Conservation (phyloP, 164 flowering plant genomes). For the Umbilicus rupestris region DNA sequence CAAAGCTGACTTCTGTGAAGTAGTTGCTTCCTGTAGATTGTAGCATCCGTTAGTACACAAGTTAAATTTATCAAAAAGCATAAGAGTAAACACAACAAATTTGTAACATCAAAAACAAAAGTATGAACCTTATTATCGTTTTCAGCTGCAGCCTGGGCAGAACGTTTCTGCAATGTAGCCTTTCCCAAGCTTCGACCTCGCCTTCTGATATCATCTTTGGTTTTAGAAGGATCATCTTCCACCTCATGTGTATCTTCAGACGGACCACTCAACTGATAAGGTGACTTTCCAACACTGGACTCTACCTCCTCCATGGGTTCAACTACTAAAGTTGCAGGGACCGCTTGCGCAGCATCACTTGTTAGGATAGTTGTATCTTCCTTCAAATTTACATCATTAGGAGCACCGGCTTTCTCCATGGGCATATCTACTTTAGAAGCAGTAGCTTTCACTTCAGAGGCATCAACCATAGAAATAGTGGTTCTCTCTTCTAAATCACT, state of each 20-base stretch:
- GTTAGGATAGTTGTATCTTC: background rate
- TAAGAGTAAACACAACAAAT: background rate
- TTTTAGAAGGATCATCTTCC: background rate
- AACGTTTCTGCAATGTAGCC: background rate
- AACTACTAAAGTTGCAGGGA: background rate
- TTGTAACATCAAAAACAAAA: background rate
- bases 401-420: conserved; percentile 22
- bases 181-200: background rate
- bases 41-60: background rate
- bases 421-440: conserved; percentile 17
- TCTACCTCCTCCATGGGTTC: background rate
- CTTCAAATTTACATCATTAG: conserved; percentile 27
- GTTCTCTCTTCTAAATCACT: conserved; percentile 28
- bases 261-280: background rate
- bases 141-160: background rate
- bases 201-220: background rate
- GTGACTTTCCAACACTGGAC: background rate
- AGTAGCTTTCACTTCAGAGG: conserved; percentile 21
- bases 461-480: conserved; percentile 8
- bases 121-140: background rate
- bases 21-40: conserved; percentile 18
- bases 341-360: background rate
- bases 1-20: conserved; percentile 29
- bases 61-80: background rate
- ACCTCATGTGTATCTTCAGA: background rate